Base-by-base conservation (phyloP, 768 basidiomycete species). In the Coprinopsis sp. region DNA sequence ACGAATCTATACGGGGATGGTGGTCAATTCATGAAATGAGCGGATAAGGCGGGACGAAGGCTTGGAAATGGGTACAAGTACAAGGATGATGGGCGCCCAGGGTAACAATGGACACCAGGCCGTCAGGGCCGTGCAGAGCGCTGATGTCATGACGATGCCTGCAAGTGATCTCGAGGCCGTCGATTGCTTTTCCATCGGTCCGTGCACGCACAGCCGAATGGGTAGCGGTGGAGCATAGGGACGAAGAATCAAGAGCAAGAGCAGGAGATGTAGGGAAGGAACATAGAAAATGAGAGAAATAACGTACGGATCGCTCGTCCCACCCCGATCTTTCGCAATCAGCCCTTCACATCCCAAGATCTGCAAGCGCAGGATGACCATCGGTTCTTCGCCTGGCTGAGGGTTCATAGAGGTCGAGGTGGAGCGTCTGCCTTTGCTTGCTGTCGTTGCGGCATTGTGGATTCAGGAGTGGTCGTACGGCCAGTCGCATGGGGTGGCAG, bases 221-320 rank as follows among this genome's bases (percentile, higher is more conserved):
- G n/a, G n/a, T n/a, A n/a, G n/a, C n/a, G n/a, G n/a, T n/a, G n/a
- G n/a, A n/a, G n/a, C n/a, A n/a, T n/a, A n/a, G n/a, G n/a, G n/a
- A n/a, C n/a, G n/a, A n/a, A n/a, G n/a, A n/a, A n/a, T n/a, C n/a
- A n/a, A n/a, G n/a, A n/a, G n/a, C n/a, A n/a, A n/a, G n/a, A n/a
- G n/a, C n/a, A n/a, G n/a, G n/a, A 11, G 24, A 16, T 16, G 34
- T 18, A 2, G 36, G 38, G 21, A 37, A 42, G 30, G 45, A 46
- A 29, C 16, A 36, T n/a, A 8, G 30, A 10, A 33, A 36, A n/a
- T 8, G 30, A 11, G 29, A 45, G 7, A 43, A 14, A 22, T 25
- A 38, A 75, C 87, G 59, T 58, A 91, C 80, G 89, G 88, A 62
- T 91, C 89, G 56, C 83, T 86, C 28, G 67, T 73, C n/a, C 82